Conservation (phyloP, 768 basidiomycete genomes). For the Steccherinum ochraceum region DNA sequence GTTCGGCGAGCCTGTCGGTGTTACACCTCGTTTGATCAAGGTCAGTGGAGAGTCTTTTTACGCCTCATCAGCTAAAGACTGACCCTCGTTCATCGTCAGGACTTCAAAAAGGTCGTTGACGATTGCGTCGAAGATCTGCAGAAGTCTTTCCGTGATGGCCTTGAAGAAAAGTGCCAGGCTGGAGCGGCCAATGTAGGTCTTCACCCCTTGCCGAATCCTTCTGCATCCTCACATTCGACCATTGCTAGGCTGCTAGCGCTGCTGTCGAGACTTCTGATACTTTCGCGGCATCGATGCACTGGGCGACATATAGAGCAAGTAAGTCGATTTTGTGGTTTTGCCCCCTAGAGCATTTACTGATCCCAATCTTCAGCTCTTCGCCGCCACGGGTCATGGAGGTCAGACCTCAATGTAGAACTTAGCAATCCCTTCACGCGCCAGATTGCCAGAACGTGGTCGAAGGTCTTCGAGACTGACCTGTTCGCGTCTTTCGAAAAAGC, state of each 20-base stretch:
- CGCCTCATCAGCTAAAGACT: background rate
- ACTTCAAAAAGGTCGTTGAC: conserved; percentile 40
- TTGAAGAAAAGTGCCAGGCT: conserved; percentile 50
- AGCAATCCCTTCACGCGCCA: conserved; percentile 51
- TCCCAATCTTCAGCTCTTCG: conserved; percentile 32
- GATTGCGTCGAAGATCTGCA: conserved; percentile 41
- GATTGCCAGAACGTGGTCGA: conserved; percentile 52
- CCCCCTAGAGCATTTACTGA: too few species aligned
- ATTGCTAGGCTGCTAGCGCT: conserved; percentile 29
- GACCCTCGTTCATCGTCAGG: conserved; percentile 24
- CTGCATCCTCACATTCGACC: background rate
- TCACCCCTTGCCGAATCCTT: background rate
- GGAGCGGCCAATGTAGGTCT: conserved; percentile 43
- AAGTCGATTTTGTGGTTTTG: too few species aligned
- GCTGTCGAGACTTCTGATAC: conserved; percentile 43
- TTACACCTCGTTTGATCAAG: conserved; percentile 39
- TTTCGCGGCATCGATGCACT: conserved; percentile 51
- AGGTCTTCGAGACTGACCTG: conserved; percentile 55
- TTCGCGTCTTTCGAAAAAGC: conserved; percentile 41
- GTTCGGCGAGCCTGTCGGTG: conserved; percentile 35
- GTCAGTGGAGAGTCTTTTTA: too few species aligned
- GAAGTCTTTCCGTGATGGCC: conserved; percentile 42
- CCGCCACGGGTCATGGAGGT: conserved; percentile 48
- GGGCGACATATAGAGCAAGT: conserved; percentile 56
- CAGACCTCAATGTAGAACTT: conserved; percentile 57